Evolutionary conservation across 371 early-diverging fungal species (phyloP), one percentile per base, ranked within the genome.

Genomic region (Zopfochytrium polystomum): DNA sequence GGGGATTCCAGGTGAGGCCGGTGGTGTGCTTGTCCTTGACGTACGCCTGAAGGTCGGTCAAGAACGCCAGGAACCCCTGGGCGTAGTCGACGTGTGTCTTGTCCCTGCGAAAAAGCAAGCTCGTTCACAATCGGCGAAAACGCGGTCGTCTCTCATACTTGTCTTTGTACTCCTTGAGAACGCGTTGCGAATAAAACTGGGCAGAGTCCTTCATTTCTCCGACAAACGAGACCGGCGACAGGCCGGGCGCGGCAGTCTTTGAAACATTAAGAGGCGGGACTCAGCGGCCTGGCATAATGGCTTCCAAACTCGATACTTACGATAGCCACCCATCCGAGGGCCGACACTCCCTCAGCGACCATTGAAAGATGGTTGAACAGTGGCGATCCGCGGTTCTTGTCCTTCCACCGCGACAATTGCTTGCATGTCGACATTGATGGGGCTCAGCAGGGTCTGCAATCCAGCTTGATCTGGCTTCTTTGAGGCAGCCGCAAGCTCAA

Each of bases 251-350:
- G 29, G 15, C 13, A 11, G 18, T 11, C 9, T 23, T 20, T 46
- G 45, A 50, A 18, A 15, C 20, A 22, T 34, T 43, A 22, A 15
- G 9, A 15, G 7, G 13, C 7, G 6, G 27, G 13, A 46, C 52
- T 13, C 47, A 49, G n/a, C 9, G 7, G 25, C 11, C 7, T 15
- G 26, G 2, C 13, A 44, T 23, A 45, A 46, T 27, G 42, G 42
- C n/a, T 38, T n/a, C 11, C 9, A 42, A 42, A 22, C 15, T 2
- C 2, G 30, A 34, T 25, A 72, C 86, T 67, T 81, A 89, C 90
- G 46, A 90, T 82, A 4, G 87, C 85, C 26, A 95, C 90, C 98
- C 98, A 97, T 26, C 92, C 92, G 43, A 96, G 80, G 30, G 92
- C 94, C 31, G 89, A 82, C 45, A 90, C 83, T 69, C 95, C 94